A percentile compares a stretch with the other conserved stretches of the same genome.
Conservation (phyloP, 169 alveolate species). For the Plasmodium berghei region DNA sequence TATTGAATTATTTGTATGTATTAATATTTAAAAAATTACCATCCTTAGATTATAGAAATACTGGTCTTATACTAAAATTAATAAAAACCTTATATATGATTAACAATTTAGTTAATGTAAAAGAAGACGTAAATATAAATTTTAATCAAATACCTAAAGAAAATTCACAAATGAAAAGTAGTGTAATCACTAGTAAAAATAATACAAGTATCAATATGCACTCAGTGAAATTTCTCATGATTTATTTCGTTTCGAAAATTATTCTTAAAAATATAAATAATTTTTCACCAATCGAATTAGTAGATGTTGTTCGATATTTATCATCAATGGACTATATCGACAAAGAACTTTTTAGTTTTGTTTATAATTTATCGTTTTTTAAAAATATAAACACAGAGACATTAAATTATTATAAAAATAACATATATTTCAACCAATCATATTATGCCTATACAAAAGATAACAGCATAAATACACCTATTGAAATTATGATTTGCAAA, state of each 20-base stretch:
- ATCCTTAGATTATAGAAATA: slow-evolving; percentile 43
- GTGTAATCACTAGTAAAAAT: not conserved
- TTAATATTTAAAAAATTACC: slow-evolving; percentile 25
- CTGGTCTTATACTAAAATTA: slow-evolving; percentile 7
- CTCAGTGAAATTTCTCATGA: slow-evolving; percentile 22
- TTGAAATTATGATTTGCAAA: slow-evolving; percentile 65
- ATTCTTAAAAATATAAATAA: slow-evolving; percentile 32
- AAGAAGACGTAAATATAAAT: not conserved
- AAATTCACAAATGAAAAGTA: not conserved
- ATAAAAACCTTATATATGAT: slow-evolving; percentile 20
- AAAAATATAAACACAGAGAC: slow-evolving; percentile 39
- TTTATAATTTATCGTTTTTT: slow-evolving; percentile 50
- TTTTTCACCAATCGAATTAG: slow-evolving; percentile 58
- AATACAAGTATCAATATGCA: not conserved
- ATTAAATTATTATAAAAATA: slow-evolving; percentile 41
- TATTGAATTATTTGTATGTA: slow-evolving; percentile 27
- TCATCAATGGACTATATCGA: slow-evolving; percentile 22
- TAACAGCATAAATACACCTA: slow-evolving; percentile 59
- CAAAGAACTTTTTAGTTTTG: slow-evolving; percentile 59
- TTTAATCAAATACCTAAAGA: not conserved
- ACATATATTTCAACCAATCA: slow-evolving; percentile 51
- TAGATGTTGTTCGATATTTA: slow-evolving; percentile 59
- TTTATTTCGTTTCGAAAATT: slow-evolving; percentile 31
- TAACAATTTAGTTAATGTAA: slow-evolving; percentile 6
- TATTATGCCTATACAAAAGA: slow-evolving; percentile 73